Evolutionary conservation across 2,329 filamentous ascomycete species (phyloP).

Genomic region (Paracoccidioides brasiliensis): DNA sequence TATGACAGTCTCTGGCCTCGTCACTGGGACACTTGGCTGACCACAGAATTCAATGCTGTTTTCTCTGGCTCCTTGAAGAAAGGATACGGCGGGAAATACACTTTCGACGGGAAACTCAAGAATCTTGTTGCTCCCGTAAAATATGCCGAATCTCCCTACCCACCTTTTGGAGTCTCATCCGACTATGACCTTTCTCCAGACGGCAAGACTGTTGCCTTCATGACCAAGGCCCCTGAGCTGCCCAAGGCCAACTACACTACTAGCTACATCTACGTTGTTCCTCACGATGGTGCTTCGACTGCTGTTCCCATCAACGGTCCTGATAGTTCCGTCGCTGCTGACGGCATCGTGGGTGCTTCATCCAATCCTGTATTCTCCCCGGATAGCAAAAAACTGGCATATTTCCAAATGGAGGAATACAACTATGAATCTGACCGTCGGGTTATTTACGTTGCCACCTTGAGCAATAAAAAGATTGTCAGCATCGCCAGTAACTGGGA

Average conservation of each 20-base stretch:
- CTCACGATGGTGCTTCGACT: conserved; percentile 48
- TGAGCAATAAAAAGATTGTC: conserved; percentile 25
- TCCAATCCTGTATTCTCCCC: conserved; percentile 61
- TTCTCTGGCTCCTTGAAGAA: conserved; percentile 54
- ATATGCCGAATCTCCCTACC: conserved; percentile 33
- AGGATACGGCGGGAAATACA: conserved; percentile 18
- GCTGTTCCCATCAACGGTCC: conserved; percentile 31
- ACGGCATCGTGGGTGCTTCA: conserved; percentile 44
- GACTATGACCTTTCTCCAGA: conserved; percentile 55
- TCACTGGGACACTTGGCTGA: conserved; percentile 70
- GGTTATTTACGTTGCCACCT: conserved; percentile 31
- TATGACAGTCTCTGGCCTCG: conserved; percentile 66
- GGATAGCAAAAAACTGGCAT: conserved; percentile 57
- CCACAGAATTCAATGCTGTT: conserved; percentile 55
- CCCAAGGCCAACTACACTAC: conserved; percentile 54
- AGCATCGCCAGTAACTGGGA: conserved; percentile 36
- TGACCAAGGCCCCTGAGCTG: conserved; percentile 32
- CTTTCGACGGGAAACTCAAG: conserved; percentile 43
- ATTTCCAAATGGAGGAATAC: conserved; percentile 61
- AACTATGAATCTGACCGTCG: conserved; percentile 71
- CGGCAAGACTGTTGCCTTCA: conserved; percentile 29
- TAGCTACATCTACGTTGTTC: conserved; percentile 64
- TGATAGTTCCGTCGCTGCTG: conserved; percentile 26
- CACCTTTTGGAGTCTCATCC: conserved; percentile 62
- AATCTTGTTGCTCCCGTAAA: conserved; percentile 28